Evolutionary conservation across 805 yeast genomes (phyloP), one percentile per base, ranked within the genome.

Genomic region (Candida broadrunensis): DNA sequence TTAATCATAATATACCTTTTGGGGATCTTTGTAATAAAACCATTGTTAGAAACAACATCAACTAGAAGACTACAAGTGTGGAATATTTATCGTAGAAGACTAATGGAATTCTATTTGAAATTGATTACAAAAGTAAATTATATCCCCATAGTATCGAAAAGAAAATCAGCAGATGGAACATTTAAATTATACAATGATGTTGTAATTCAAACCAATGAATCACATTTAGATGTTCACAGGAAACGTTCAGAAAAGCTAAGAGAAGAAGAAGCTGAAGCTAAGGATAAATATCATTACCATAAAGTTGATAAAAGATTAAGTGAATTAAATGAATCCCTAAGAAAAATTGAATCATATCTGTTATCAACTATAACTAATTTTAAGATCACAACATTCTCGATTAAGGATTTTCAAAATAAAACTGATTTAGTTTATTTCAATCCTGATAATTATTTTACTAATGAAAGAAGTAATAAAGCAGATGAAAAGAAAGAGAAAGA

Each of bases 71-170:
- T 60, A 9, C 73, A 69, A 29, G 50, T 64, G 5, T 52, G 66
- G 23, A 71, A 67, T 27, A 46, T 50, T 16, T 63, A 60, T 43
- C 40, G 73, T 5, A 51, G 46, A 21, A 58, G 50, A 35, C 48
- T 68, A 20, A 52, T 73, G 36, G 73, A 65, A 44, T 48, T 60
- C 31, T 70, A 66, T 45, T 47, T 70, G 18, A 59, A 53, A 26
- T 44, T 62, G 25, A 56, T 67, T 12, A 55, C 65, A 8, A 49
- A 59, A 32, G 72, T 70, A 6, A 58, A 60, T 29, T 44, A 63
- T 31, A 65, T 70, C 5, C 75, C 75, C 3, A 65, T 68, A 17
- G 69, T 69, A 16, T 64, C 65, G n/a, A 51, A 65, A 36, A 29
- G 14, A 11, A 52, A 55, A 42, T 41, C 51, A 14, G 50, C 50